phyloP scores from a whole-genome alignment of 441 rosid species.

The Eruca vesicaria region DNA sequence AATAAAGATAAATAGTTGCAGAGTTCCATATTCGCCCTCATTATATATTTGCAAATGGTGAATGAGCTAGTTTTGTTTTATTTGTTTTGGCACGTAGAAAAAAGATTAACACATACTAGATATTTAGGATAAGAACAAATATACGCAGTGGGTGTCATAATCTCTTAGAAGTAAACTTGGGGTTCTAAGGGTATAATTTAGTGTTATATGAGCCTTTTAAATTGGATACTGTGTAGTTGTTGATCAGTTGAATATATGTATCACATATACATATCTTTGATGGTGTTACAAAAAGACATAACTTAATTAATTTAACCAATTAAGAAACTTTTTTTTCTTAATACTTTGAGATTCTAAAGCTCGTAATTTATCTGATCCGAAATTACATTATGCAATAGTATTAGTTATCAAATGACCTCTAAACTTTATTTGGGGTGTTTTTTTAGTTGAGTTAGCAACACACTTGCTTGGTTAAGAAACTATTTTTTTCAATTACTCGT shows the following conservation, averaged over 20 bases:
- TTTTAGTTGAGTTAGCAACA: too few relatives aligned
- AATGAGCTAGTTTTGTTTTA: neutral
- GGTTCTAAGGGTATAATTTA: neutral
- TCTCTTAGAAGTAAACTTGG: neutral
- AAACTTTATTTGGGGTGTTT: too few relatives aligned
- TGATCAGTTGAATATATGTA: neutral
- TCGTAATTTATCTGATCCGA: too few relatives aligned
- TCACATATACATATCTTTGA: too few relatives aligned
- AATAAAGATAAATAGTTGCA: neutral
- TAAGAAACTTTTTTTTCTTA: too few relatives aligned
- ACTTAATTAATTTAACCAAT: too few relatives aligned
- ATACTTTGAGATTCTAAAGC: too few relatives aligned
- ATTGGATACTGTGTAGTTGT: neutral
- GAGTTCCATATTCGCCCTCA: neutral
- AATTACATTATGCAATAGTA: too few relatives aligned
- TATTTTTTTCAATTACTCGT: too few relatives aligned
- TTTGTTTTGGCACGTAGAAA: neutral
- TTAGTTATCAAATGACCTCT: too few relatives aligned
- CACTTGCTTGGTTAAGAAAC: too few relatives aligned
- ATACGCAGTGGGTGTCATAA: neutral
- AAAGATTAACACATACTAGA: neutral
- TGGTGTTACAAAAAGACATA: too few relatives aligned
- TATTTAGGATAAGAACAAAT: neutral
- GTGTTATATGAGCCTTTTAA: neutral
- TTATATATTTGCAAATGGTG: neutral